phyloP scores from a whole-genome alignment of 306 rosid species.

The Crotalaria pallida region DNA sequence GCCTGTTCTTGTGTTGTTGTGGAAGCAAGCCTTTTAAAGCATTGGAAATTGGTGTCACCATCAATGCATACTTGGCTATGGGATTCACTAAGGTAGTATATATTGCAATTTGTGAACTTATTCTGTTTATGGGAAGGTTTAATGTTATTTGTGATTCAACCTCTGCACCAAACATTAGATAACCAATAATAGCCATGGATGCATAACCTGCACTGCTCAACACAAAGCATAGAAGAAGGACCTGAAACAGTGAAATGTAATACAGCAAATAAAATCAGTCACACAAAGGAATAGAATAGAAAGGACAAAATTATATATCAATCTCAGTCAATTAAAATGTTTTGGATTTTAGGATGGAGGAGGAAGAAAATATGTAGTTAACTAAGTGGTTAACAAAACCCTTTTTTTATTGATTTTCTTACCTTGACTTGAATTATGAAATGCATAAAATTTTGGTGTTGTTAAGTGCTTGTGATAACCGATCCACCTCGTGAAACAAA shows the following conservation, averaged over 20 bases:
- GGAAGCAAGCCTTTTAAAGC: conserved; percentile 40
- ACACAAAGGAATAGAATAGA: not conserved
- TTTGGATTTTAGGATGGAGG: not conserved
- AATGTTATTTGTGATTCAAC: conserved; percentile 63
- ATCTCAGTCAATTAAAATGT: not conserved
- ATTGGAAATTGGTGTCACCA: conserved; percentile 55
- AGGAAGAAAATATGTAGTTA: not conserved
- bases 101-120: conserved; percentile 59
- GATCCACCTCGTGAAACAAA: no score
- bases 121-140: conserved; percentile 50
- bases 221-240: conserved; percentile 45
- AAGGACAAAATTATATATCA: conserved; percentile 45
- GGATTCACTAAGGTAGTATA: conserved; percentile 70
- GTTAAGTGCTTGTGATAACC: no score
- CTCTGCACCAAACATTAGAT: conserved; percentile 60
- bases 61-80: conserved; percentile 67
- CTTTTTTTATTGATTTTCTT: no score
- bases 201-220: conserved; percentile 59
- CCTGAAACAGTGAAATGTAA: conserved; percentile 51
- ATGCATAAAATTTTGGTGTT: no score
- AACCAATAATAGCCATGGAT: conserved; percentile 57
- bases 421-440: no score
- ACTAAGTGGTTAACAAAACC: no score
- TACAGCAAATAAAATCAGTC: not conserved
- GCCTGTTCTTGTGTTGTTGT: conserved; percentile 24